Base-by-base conservation (phyloP, 371 early-diverging fungal genomes). In the Rhizopus stolonifer region DNA sequence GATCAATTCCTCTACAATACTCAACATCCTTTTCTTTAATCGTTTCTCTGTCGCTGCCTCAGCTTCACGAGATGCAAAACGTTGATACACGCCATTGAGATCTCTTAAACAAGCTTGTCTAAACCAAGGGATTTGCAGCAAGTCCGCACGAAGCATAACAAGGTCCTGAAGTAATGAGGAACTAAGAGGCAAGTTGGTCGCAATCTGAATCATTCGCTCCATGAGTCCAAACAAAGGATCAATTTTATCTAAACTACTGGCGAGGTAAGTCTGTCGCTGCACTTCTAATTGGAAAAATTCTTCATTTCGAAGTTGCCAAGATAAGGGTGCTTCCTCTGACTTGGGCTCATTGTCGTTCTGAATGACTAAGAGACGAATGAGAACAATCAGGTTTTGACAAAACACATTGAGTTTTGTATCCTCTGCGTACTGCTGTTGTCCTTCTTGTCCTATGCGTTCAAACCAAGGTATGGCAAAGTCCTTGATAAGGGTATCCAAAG, bases 311-410 rank as follows among this genome's bases (percentile, higher is more conserved):
- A 74, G 42, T 11, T 54, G 52, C 75, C 71, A 74, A 8, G 61
- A 50, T 33, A 46, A 34, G 4, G 40, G 31, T n/a, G 52, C 45
- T 8, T 56, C 53, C 26, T 64, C 60, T 7, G 39, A 15, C 38
- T 58, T 45, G 17, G 33, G 33, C 23, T 46, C 29, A 32, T 61
- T 65, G 5, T 21, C 51, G 1, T 76, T 73, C 34, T 80, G 79
- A 4, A 83, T 55, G 15, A 83, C 58, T 22, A 83, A 61, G 11
- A 81, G 49, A 2, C 82, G 71, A 4, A 81, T 59, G 13, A 83
- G 46, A 14, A 59, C 49, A 5, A 81, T 70, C 43, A 83, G 53
- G 18, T 80, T 81, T 38, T 67, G 68, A 56, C 80, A 77, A 14
- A 79, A 64, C 10, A 71, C 69, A 21, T 77, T 25, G 3, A 66